Evolutionary conservation across 495 filamentous ascomycete species (phyloP), one percentile per base, ranked within the genome.

Genomic region (Lasiosphaeris hirsuta): DNA sequence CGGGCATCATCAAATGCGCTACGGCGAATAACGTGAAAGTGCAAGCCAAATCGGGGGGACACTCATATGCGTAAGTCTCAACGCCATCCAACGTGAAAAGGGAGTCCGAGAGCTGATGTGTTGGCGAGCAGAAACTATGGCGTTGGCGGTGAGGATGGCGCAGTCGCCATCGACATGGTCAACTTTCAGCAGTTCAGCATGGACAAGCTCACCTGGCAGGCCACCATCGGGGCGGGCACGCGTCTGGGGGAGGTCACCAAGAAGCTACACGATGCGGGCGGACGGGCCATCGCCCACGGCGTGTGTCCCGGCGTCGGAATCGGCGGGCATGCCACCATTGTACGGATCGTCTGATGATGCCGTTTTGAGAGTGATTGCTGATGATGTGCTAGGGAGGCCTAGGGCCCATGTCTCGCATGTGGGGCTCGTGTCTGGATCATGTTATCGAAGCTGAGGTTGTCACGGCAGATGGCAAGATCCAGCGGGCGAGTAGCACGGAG

Each of bases 1-100:
- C 84, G 0, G 73, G 65, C 18, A 75, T 84, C 3, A 75, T 90
- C 10, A 75, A 74, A 52, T 90, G 86, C 59, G 87, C 86, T 0
- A 71, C 66, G 0, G 61, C 68, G 3, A 69, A 77, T 52, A 72
- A 69, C 37, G 69, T 83, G 60, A 85, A 86, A 60, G 86, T 91
- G 17, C 86, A 89, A 59, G 75, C 88, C 9, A 83, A 78, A 61
- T 83, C 82, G 39, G 89, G 89, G 11, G 90, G 90, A 1, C 90
- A 92, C 64, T 89, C 85, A 11, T 90, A 87, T 71, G 76, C 67
- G 75, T 79, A 58, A 56, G 76, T 52, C 23, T 51, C n/a, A n/a
- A 7, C 17, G 7, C 35, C 8, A 4, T n/a, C 46, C 23, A 5
- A 30, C 23, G 5, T 30, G 23, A 30, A 30, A 30, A 30, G 5